phyloP scores from a whole-genome alignment of 106 monocot species.

The Platanthera guangdongensis region DNA sequence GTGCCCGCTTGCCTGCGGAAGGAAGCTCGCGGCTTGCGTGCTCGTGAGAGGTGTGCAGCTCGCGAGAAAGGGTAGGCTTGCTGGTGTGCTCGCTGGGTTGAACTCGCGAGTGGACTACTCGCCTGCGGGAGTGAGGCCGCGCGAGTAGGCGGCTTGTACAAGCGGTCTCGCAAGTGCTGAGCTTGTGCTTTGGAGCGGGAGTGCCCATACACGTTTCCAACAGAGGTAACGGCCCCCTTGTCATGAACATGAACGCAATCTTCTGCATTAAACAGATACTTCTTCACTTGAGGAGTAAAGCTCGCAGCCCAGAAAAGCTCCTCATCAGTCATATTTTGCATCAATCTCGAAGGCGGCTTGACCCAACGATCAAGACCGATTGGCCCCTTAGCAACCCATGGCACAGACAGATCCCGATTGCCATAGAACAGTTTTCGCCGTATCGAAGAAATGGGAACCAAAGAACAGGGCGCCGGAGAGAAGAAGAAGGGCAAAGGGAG shows the following conservation, averaged over 20 bases:
- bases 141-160: too few relatives aligned
- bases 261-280: constrained; percentile 50
- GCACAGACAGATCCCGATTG: background rate
- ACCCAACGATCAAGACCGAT: constrained; percentile 22
- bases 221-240: constrained; percentile 42
- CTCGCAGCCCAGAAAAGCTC: constrained; percentile 51
- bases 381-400: background rate
- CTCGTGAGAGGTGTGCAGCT: too few relatives aligned
- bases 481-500: constrained; percentile 10
- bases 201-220: too few relatives aligned
- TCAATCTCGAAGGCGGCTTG: constrained; percentile 23
- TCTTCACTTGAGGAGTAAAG: constrained; percentile 33
- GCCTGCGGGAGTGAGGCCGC: too few relatives aligned
- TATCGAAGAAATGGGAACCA: constrained; percentile 19
- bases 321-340: constrained; percentile 40
- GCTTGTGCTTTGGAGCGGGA: too few relatives aligned
- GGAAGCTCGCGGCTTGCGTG: too few relatives aligned
- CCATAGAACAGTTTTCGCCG: background rate
- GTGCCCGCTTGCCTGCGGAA: too few relatives aligned
- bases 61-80: too few relatives aligned
- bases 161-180: too few relatives aligned
- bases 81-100: too few relatives aligned
- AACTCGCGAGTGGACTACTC: too few relatives aligned
- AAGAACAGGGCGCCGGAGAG: constrained; percentile 16
- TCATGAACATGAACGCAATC: constrained; percentile 56